Conservation (phyloP, 306 rosid genomes). For the Cicer yamashitae region DNA sequence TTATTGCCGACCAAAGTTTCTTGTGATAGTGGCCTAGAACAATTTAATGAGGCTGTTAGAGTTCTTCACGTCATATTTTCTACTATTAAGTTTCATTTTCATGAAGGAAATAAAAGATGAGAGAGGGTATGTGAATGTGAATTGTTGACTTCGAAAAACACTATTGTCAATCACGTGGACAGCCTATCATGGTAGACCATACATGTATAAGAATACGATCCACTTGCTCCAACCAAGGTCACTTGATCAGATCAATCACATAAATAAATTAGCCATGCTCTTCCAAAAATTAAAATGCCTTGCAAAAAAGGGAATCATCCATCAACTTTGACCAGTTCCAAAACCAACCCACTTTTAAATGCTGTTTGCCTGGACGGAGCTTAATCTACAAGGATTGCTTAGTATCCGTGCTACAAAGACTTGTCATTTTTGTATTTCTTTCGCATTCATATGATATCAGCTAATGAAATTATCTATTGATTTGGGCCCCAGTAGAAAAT, state of each 20-base stretch:
- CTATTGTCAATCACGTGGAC: constrained; percentile 89
- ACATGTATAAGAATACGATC: constrained; percentile 39
- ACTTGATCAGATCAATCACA: constrained; percentile 73
- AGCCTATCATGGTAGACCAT: constrained; percentile 79
- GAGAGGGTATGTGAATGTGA: constrained; percentile 46
- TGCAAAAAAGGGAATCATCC: constrained; percentile 51
- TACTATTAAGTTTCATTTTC: constrained; percentile 57
- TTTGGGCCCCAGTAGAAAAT: constrained; percentile 19
- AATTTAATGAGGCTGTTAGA: constrained; percentile 58
- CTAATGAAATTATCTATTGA: background rate
- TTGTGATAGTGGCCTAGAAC: constrained; percentile 63
- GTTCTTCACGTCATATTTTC: constrained; percentile 86
- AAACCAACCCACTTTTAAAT: constrained; percentile 59
- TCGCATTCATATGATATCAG: constrained; percentile 16
- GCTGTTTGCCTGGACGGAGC: constrained; percentile 41
- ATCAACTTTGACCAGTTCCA: constrained; percentile 67
- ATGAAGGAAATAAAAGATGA: constrained; percentile 40
- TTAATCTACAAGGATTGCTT: constrained; percentile 57
- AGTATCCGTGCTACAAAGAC: constrained; percentile 59
- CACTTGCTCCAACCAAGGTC: constrained; percentile 49
- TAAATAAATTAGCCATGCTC: constrained; percentile 34
- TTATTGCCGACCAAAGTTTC: constrained; percentile 71
- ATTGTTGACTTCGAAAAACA: constrained; percentile 68
- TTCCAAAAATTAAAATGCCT: constrained; percentile 40
- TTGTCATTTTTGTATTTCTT: constrained; percentile 16